Evolutionary conservation across 306 rosid genomes (phyloP).

Genomic region (Cercis canadensis): DNA sequence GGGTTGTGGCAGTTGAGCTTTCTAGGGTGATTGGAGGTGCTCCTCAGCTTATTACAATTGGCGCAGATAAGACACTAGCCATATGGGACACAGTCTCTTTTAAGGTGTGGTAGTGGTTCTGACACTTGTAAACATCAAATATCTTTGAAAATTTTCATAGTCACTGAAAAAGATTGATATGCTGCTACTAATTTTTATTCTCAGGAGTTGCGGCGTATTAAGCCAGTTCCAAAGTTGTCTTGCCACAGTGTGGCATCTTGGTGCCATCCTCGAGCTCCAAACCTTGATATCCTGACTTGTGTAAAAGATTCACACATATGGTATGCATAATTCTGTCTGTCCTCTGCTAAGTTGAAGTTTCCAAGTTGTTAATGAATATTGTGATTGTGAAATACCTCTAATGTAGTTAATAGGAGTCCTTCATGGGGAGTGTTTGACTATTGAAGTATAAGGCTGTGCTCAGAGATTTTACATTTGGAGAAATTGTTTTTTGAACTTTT

Average conservation of each 20-base stretch:
- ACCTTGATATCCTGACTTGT: slow-evolving; percentile 95
- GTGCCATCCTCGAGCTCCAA: slow-evolving; percentile 99
- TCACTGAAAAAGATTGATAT: too few relatives aligned
- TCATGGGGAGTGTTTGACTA: background rate
- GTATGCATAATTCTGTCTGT: slow-evolving; percentile 44
- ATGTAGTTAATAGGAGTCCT: background rate
- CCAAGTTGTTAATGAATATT: slow-evolving; percentile 6
- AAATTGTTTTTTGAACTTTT: slow-evolving; percentile 34
- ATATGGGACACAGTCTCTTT: slow-evolving; percentile 97
- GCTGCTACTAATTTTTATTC: background rate
- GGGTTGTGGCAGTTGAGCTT: slow-evolving; percentile 97
- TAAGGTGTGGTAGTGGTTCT: slow-evolving; percentile 59
- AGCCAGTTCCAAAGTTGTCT: slow-evolving; percentile 94
- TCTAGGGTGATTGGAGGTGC: slow-evolving; percentile 96
- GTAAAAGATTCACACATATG: slow-evolving; percentile 98
- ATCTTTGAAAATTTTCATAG: too few relatives aligned
- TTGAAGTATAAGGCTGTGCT: background rate
- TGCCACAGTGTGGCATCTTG: slow-evolving; percentile 99
- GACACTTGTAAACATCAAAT: slow-evolving; percentile 5
- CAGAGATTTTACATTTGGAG: slow-evolving; percentile 2
- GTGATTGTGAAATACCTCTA: slow-evolving; percentile 6
- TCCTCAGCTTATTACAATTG: slow-evolving; percentile 97
- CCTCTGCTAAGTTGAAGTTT: slow-evolving; percentile 36
- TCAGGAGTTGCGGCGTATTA: slow-evolving; percentile 94
- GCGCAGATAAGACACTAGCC: slow-evolving; percentile 97